phyloP scores from a whole-genome alignment of 148 eudicot genomes.

The Vaccinium myrtillus region DNA sequence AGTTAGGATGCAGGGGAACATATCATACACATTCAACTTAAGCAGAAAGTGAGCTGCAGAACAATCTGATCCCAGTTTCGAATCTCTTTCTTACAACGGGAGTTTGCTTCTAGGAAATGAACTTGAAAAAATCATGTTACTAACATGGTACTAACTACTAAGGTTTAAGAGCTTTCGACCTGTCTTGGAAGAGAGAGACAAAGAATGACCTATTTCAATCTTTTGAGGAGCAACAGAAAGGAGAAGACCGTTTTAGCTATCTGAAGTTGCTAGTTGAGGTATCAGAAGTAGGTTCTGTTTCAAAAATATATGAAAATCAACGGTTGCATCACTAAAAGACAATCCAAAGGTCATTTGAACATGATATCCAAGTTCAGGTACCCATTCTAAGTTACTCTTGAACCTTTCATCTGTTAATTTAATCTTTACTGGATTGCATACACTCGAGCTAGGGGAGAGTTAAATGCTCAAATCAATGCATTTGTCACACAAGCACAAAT shows the following conservation, averaged over 20 bases:
- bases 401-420: neutral
- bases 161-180: no score
- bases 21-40: neutral
- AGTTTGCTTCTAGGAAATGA: neutral
- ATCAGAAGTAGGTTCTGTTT: neutral
- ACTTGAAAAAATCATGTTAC: conserved; percentile 1
- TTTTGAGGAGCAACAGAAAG: no score
- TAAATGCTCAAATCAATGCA: no score
- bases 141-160: neutral
- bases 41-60: neutral
- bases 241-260: no score
- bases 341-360: conserved; percentile 1
- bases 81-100: neutral
- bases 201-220: no score
- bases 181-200: no score
- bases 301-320: neutral
- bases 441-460: neutral
- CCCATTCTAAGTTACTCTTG: neutral
- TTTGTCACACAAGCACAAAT: neutral
- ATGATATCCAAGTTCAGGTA: neutral
- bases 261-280: no score
- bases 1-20: neutral
- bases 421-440: neutral
- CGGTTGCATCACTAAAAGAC: neutral
- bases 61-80: neutral